phyloP scores from a whole-genome alignment of 1,284 basidiomycete species.

The Cutaneotrichosporon arboriforme region DNA sequence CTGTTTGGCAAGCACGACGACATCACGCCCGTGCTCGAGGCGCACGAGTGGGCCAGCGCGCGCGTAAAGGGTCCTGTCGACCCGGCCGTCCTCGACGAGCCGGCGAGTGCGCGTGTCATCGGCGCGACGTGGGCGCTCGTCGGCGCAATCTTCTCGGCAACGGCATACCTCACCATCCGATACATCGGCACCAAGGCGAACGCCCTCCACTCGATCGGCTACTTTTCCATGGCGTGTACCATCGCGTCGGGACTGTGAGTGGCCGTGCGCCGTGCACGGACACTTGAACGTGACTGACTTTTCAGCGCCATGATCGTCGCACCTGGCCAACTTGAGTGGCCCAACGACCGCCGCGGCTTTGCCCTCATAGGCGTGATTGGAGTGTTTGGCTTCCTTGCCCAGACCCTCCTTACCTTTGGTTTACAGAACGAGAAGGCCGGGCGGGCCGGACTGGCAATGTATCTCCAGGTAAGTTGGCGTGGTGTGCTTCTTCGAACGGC shows the following conservation, averaged over 20 bases:
- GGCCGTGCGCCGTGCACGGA: neutral
- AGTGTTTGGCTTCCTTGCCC: conserved; percentile 59
- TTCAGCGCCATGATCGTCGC: conserved; percentile 21
- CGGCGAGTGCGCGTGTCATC: conserved; percentile 21
- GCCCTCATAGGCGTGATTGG: conserved; percentile 45
- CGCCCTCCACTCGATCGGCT: conserved; percentile 64
- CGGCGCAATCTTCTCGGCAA: conserved; percentile 31
- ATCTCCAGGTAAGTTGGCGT: conserved; percentile 33
- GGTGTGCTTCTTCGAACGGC: too few relatives aligned
- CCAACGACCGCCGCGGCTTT: conserved; percentile 13
- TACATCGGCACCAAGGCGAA: conserved; percentile 68
- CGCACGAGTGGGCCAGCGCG: conserved; percentile 56
- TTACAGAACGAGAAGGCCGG: conserved; percentile 48
- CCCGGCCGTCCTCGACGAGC: conserved; percentile 5
- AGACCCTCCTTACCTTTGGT: conserved; percentile 51
- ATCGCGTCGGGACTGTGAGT: conserved; percentile 53
- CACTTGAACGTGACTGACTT: neutral
- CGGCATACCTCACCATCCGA: conserved; percentile 57
- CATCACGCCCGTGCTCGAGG: conserved; percentile 53
- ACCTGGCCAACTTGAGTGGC: conserved; percentile 11
- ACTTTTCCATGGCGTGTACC: conserved; percentile 62
- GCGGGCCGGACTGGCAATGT: conserved; percentile 45
- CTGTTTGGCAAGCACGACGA: conserved; percentile 47
- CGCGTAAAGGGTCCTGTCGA: conserved; percentile 12
- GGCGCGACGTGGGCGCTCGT: conserved; percentile 38